A percentile compares a stretch with the other conserved stretches of the same genome.
Conservation (phyloP, 148 eudicot genomes). For the Vaccinium macrocarpon region DNA sequence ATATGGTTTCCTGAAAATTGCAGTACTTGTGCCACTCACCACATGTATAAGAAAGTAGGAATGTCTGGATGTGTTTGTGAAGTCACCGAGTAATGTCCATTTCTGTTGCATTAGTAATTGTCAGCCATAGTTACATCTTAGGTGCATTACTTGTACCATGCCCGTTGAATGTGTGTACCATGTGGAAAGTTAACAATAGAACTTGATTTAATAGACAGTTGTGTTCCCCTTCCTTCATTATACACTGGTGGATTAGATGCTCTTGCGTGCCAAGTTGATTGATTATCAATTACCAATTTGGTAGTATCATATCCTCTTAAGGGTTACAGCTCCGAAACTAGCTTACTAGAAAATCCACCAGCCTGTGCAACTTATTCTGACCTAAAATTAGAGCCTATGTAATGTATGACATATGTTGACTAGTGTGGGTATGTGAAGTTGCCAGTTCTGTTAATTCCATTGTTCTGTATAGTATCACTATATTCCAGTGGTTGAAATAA, state of each 20-base stretch:
- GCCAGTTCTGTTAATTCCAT: constrained; percentile 3
- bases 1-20: constrained; percentile 3
- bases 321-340: neutral
- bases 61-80: constrained; percentile 9
- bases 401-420: neutral
- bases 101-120: neutral
- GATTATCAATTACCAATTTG: neutral
- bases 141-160: neutral
- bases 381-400: neutral
- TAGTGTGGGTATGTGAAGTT: neutral
- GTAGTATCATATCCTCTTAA: neutral
- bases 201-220: neutral
- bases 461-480: neutral
- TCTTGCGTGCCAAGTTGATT: neutral
- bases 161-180: no score
- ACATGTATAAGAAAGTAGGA: neutral
- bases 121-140: neutral
- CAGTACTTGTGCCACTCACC: neutral
- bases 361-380: neutral
- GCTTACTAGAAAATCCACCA: neutral
- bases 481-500: neutral
- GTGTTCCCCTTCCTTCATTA: neutral
- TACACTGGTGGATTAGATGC: neutral
- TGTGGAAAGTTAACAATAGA: neutral
- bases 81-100: neutral